Percentiles rank a stretch among this genome's conserved stretches.
Conservation (phyloP, 2,329 filamentous ascomycete genomes). For the Zymoseptoria brevis region DNA sequence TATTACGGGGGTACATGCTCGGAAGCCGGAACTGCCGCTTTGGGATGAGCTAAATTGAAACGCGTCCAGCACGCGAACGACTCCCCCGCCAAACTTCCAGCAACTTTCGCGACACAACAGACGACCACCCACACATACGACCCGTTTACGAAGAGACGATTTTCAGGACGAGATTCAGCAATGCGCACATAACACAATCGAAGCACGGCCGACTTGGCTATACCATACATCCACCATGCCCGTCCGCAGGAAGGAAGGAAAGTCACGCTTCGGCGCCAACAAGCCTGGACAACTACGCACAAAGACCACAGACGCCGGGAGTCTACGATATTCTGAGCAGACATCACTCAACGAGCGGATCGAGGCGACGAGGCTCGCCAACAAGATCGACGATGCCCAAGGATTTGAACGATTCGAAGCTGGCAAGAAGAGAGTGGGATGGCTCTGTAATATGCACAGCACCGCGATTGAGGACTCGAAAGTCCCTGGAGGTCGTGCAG, state of each 20-base stretch:
- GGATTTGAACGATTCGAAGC: constrained; percentile 89
- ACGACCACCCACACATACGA: neutral
- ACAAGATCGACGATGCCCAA: constrained; percentile 89
- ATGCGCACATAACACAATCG: neutral
- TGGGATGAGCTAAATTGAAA: neutral
- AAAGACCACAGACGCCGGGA: constrained; percentile 72
- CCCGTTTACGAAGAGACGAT: neutral
- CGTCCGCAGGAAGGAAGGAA: constrained; percentile 34
- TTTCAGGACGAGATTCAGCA: neutral
- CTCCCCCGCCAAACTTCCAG: neutral
- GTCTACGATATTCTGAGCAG: constrained; percentile 66
- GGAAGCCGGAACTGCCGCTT: neutral
- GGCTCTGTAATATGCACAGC: constrained; percentile 91
- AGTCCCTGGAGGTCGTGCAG: constrained; percentile 73
- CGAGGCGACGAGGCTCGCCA: constrained; percentile 73
- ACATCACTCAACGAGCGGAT: constrained; percentile 90
- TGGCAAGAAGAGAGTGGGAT: constrained; percentile 75
- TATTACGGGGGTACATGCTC: neutral
- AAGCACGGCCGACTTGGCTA: constrained; percentile 3
- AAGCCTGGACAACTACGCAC: constrained; percentile 38
- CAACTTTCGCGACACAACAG: neutral
- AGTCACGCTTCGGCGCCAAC: constrained; percentile 34
- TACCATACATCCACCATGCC: constrained; percentile 31
- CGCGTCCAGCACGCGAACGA: neutral
- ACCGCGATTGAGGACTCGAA: constrained; percentile 80